phyloP scores from a whole-genome alignment of 1,284 basidiomycete genomes.

The Moniliophthora roreri region DNA sequence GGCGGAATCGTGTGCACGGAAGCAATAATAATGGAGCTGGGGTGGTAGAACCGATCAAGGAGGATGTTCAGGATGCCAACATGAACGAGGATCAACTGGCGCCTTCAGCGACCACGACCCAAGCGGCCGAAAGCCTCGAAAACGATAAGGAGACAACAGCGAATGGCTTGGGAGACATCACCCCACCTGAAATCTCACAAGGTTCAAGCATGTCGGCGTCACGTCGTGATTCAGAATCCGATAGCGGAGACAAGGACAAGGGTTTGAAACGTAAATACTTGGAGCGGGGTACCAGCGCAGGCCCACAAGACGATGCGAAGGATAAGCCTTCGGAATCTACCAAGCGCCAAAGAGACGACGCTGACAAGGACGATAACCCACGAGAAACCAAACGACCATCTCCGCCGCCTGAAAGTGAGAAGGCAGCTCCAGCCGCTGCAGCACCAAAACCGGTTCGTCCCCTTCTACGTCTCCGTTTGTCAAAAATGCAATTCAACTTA shows the following conservation, averaged over 20 bases:
- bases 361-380: constrained; percentile 56
- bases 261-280: constrained; percentile 64
- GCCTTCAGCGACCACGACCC: no score
- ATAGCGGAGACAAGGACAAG: constrained; percentile 51
- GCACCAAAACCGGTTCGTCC: constrained; percentile 40
- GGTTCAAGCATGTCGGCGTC: not conserved
- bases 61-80: constrained; percentile 7
- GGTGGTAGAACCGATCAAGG: constrained; percentile 19
- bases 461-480: constrained; percentile 37
- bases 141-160: constrained; percentile 9
- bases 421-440: constrained; percentile 15
- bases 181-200: not conserved
- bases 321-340: constrained; percentile 31
- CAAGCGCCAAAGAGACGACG: constrained; percentile 55
- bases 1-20: constrained; percentile 47
- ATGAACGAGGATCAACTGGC: constrained; percentile 9
- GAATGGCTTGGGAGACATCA: constrained; percentile 4
- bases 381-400: constrained; percentile 63
- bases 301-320: constrained; percentile 37
- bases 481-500: constrained; percentile 13
- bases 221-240: constrained; percentile 32
- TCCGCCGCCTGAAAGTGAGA: constrained; percentile 60
- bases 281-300: constrained; percentile 58
- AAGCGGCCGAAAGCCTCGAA: not conserved
- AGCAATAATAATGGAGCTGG: constrained; percentile 27